Percentiles rank a stretch among this genome's conserved stretches.
These are phyloP conservation scores for Ottelia alismoides DNA, from an alignment of 106 monocot genomes.

Conservation along the genomic window DNA sequence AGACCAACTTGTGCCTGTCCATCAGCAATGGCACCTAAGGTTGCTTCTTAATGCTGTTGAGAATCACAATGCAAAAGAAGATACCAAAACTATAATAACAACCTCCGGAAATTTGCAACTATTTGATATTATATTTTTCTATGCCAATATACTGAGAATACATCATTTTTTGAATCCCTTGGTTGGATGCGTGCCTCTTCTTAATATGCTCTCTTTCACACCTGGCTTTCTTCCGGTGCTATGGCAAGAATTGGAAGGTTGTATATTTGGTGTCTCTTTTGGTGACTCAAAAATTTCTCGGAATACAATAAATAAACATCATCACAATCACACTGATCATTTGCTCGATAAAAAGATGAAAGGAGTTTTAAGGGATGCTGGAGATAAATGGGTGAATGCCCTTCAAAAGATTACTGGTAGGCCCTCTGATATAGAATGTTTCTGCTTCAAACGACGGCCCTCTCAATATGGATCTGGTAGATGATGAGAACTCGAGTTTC, in stretches of 20 bases:
- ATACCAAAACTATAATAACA: constrained; percentile 7
- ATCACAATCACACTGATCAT: not conserved
- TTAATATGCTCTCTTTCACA: constrained; percentile 83
- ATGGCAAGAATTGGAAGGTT: constrained; percentile 55
- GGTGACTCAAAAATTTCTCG: not conserved
- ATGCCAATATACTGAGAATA: constrained; percentile 65
- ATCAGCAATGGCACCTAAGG: constrained; percentile 88
- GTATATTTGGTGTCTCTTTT: constrained; percentile 20
- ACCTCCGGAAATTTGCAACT: constrained; percentile 22
- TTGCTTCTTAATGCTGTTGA: constrained; percentile 37
- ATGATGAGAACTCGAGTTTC: constrained; percentile 26
- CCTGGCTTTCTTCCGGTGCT: constrained; percentile 62
- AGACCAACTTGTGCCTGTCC: constrained; percentile 52
- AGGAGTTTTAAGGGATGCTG: constrained; percentile 33
- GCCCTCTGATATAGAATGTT: constrained; percentile 24
- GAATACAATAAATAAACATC: not conserved
- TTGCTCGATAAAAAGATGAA: constrained; percentile 28
- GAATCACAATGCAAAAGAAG: constrained; percentile 7
- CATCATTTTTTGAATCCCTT: constrained; percentile 45
- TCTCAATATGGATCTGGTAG: constrained; percentile 5
- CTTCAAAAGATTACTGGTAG: constrained; percentile 68
- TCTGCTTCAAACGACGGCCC: constrained; percentile 13
- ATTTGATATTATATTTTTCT: constrained; percentile 42
- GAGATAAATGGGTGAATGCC: constrained; percentile 66
- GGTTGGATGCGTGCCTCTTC: constrained; percentile 56